Evolutionary conservation across 1,284 basidiomycete species (phyloP), one percentile per base, ranked within the genome.

Genomic region (Boletus putidus): DNA sequence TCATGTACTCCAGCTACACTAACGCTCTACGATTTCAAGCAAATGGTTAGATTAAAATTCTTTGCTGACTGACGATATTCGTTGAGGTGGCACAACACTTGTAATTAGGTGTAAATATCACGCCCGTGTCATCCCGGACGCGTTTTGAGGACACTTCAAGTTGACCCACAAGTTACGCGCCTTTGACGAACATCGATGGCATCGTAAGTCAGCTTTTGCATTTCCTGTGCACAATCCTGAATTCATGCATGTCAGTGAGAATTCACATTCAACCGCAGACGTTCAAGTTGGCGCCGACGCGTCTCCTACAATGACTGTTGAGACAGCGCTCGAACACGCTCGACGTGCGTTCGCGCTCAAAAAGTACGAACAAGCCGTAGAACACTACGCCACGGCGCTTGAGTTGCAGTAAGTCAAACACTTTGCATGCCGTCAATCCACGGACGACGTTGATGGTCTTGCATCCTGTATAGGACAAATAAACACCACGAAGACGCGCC

Each of bases 301-400:
- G 55, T 52, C 61, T 20, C 49, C 56, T 18, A 53, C 64, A 31
- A 68, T 68, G 58, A 75, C 83, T 48, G 72, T 88, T 53, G 85
- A 88, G 66, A 81, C 77, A 49, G 77, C 81, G 18, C 76, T 92
- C 57, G 89, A 90, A 69, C 85, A 85, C 62, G 90, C 87, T 5
- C 89, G 89, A 79, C 88, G 90, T 77, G 92, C 93, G 3, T 91
- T 92, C 74, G 92, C 92, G 35, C 83, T 96, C 66, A 84, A 82
- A 72, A 91, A 92, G 72, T 95, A 88, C 73, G 92, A 95, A 68
- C 86, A 92, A 68, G 89, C 92, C 2, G 87, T 93, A 8, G 88
- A 89, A 48, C 81, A 90, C 71, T 96, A 94, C 75, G 91, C 89
- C 35, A 87, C 84, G 47, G 92, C 92, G 6, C 82, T 96, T 35